Evolutionary conservation across 495 filamentous ascomycete genomes (phyloP).

Genomic region (Cercophora scortea): DNA sequence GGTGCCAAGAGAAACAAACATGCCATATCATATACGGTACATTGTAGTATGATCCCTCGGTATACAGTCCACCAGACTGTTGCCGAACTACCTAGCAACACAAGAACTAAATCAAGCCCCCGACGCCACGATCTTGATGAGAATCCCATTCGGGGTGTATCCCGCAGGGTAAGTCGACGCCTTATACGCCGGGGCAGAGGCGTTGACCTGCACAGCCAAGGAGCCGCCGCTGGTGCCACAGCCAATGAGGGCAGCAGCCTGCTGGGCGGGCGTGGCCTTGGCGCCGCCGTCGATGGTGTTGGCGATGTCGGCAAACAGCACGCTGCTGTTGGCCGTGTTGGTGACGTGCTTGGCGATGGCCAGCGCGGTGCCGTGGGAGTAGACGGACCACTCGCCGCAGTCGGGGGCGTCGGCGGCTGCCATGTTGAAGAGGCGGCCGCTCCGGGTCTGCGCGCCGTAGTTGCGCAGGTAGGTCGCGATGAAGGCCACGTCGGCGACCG

Average conservation of each 20-base stretch:
- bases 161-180: too few species aligned
- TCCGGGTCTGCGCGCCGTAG: not conserved
- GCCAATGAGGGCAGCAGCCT: not conserved
- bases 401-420: not conserved
- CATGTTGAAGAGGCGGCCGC: not conserved
- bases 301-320: constrained; percentile 1
- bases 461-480: not conserved
- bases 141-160: too few species aligned
- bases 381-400: not conserved
- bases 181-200: not conserved
- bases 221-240: constrained; percentile 2
- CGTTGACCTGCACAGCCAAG: not conserved
- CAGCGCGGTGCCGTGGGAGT: not conserved
- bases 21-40: too few species aligned
- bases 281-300: constrained; percentile 6
- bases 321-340: not conserved
- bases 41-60: too few species aligned
- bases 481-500: not conserved
- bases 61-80: too few species aligned
- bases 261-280: not conserved
- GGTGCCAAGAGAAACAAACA: too few species aligned
- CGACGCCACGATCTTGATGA: too few species aligned
- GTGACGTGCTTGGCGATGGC: constrained; percentile 2
- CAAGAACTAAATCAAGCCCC: too few species aligned
- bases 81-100: too few species aligned